Base-by-base conservation (phyloP, 163 green algal genomes). In the Scenedesmus sp. region DNA sequence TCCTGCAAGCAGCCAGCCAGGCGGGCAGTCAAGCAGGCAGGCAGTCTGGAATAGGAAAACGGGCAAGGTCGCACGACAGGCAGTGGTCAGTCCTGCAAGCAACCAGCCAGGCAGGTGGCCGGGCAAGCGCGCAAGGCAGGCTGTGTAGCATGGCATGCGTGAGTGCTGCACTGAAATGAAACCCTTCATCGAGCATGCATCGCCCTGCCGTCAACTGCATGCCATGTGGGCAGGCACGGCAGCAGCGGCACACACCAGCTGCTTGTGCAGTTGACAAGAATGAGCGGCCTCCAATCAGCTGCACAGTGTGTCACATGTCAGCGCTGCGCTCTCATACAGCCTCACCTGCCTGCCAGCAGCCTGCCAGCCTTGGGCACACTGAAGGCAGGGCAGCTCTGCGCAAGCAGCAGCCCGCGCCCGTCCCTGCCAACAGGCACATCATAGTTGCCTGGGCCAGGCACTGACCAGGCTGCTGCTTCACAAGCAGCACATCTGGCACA, bases 301-400 rank as follows among this genome's bases (percentile, higher is more conserved):
- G 34, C 34, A 46, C 34, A 46, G 34, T 46, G 34, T 46, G 34
- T 46, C 34, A 46, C 34, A 46, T 46, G 34, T 46, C 34, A 46
- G 34, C 34, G 34, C 34, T 46, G 34, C 34, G 34, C 34, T 46
- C 34, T 46, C 34, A 46, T 46, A 46, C 34, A 46, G 34, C 34
- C 34, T 85, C 46, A 82, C 60, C 85, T 46, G 13, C 85, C 85
- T 84, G 67, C 79, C 10, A 85, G 6, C 20, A 76, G 56, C 70
- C 57, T 86, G 67, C 55, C 8, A 62, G 87, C 87, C 52, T 85
- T 84, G 67, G 74, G 73, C 70, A 91, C 20, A 13, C 54, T 77
- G n/a, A 82, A 89, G 18, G 84, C 84, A 18, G 84, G 84, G 52
- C 87, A 84, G 87, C 87, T 91, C 55, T 85, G 73, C 20, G 74